phyloP scores from a whole-genome alignment of 345 rosid genomes.

The Excoecaria agallocha region DNA sequence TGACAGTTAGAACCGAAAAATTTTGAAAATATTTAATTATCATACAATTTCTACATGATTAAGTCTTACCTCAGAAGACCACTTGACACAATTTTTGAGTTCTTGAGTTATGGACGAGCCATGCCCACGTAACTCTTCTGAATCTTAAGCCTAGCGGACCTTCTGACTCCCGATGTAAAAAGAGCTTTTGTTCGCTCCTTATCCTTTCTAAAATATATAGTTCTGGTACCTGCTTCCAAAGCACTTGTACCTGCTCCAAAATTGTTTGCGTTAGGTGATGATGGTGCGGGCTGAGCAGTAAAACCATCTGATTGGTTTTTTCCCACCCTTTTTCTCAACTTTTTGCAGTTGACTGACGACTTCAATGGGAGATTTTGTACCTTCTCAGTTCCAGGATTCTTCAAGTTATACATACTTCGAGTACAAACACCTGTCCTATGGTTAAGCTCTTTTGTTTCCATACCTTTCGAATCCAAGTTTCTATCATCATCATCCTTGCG shows the following conservation, averaged over 20 bases:
- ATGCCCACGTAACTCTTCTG: not conserved
- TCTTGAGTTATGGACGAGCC: not conserved
- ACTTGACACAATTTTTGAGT: not conserved
- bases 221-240: not conserved
- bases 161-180: not conserved
- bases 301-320: not conserved
- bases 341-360: not conserved
- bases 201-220: not conserved
- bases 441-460: not conserved
- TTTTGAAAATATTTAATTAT: too few species aligned
- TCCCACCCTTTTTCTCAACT: not conserved
- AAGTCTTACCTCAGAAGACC: not conserved
- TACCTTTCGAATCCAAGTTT: not conserved
- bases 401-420: slow-evolving; percentile 45
- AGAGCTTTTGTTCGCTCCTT: not conserved
- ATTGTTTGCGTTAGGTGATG: not conserved
- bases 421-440: slow-evolving; percentile 33
- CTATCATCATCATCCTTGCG: not conserved
- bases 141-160: slow-evolving; percentile 14
- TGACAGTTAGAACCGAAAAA: too few species aligned
- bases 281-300: not conserved
- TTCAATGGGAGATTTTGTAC: not conserved
- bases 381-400: not conserved
- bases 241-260: not conserved
- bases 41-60: not conserved